Percentiles rank a stretch among this genome's conserved stretches.
These are phyloP conservation scores for Ormosia emarginata DNA, from an alignment of 306 rosid genomes.

Conservation along the genomic window DNA sequence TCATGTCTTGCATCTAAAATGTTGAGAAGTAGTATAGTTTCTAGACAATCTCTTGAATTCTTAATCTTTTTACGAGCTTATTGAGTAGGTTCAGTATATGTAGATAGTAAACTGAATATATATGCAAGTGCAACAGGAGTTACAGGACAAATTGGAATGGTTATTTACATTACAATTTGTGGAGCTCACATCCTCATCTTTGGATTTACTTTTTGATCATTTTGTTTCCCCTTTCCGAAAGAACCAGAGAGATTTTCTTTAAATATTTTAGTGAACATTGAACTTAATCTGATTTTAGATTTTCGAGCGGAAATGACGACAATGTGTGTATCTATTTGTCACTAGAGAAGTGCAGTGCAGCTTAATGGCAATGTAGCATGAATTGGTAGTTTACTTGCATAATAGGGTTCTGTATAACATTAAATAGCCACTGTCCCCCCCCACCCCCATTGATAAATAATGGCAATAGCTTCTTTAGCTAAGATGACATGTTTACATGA, in stretches of 20 bases:
- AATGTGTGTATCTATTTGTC: neutral
- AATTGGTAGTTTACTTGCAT: conserved; percentile 3
- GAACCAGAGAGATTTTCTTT: conserved; percentile 2
- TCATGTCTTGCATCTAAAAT: conserved; percentile 1
- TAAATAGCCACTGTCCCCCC: neutral
- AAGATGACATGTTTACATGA: neutral
- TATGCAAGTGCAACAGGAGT: neutral
- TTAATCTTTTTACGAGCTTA: neutral
- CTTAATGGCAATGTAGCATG: neutral
- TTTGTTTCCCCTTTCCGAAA: neutral
- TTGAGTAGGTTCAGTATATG: neutral
- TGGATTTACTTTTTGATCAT: neutral
- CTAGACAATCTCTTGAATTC: neutral
- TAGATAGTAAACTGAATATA: neutral
- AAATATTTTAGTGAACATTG: conserved; percentile 1
- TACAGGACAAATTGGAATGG: neutral
- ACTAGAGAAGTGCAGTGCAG: neutral
- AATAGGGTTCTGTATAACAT: neutral
- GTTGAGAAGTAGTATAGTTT: neutral
- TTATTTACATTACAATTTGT: neutral
- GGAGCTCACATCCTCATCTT: conserved; percentile 12
- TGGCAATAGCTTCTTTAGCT: neutral
- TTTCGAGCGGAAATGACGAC: conserved; percentile 8
- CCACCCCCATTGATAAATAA: neutral
- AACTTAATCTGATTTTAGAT: conserved; percentile 18